Evolutionary conservation across 768 basidiomycete species (phyloP), one percentile per base, ranked within the genome.

Genomic region (Podaxis pistillaris): DNA sequence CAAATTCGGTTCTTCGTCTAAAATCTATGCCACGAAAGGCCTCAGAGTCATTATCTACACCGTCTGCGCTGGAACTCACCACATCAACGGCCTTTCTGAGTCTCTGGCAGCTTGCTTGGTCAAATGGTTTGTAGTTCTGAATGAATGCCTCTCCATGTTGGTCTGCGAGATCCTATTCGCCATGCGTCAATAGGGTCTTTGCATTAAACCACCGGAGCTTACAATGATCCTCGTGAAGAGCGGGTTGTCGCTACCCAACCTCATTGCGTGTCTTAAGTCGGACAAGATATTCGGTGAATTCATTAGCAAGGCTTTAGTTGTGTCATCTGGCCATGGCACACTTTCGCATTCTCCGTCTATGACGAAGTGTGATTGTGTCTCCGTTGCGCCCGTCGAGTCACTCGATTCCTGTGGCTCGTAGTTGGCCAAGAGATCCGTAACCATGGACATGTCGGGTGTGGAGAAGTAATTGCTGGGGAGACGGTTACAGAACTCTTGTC

Each of bases 401-500:
- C n/a, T 59, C 17, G n/a, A 50, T 28, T 17, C 22, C 13, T 9
- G 19, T 8, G 9, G 5, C 13, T 19, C n/a, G 19, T 24, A 0
- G 33, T 59, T 51, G 46, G 52, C 49, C 5, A 59, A 30, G 7
- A 30, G 49, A 9, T 37, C 33, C 19, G 49, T 37, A 12, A 59
- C 22, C 2, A n/a, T 11, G 30, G 22, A 36, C 4, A 59, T 9
- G 26, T 59, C 49, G 15, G 51, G 58, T 22, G 30, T 12, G 7
- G 58, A 59, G 37, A 59, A 59, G 6, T 19, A 36, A 12, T 59
- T 59, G 17, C 24, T 37, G 15, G 58, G 58, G 17, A 59, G 58
- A 19, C 24, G 49, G 7, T 64, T 49, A 12, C 70, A 49, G 38
- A 69, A 62, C 12, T 53, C 36, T 36, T 19, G 24, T 9, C 57